Conservation (phyloP, 1,284 basidiomycete genomes). For the Cutaneotrichosporon curvatum region DNA sequence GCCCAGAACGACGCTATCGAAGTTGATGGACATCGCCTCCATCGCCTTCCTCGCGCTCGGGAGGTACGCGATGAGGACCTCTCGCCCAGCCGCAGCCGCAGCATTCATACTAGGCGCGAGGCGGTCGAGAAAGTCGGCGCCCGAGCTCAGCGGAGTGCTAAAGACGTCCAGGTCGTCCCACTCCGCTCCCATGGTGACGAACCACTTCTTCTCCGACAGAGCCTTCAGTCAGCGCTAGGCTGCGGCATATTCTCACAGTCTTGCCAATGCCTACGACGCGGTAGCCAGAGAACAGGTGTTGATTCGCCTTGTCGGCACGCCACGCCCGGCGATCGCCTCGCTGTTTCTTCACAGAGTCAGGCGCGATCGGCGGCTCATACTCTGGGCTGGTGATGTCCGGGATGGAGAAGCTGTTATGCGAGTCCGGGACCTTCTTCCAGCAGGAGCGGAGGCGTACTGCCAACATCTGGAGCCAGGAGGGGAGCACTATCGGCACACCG, state of each 20-base stretch:
- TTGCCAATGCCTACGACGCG: conserved; percentile 24
- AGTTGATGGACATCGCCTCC: conserved; percentile 17
- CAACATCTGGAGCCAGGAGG: conserved; percentile 25
- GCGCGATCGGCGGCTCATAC: conserved; percentile 18
- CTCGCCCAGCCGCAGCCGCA: conserved; percentile 6
- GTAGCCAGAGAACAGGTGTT: conserved; percentile 28
- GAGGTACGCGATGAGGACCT: conserved; percentile 22
- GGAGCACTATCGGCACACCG: conserved; percentile 31
- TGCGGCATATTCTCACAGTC: conserved; percentile 7
- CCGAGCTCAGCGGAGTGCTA: conserved; percentile 10
- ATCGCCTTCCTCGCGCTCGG: conserved; percentile 19
- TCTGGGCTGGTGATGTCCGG: conserved; percentile 19
- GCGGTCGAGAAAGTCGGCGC: conserved; percentile 20
- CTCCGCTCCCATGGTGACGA: conserved; percentile 32
- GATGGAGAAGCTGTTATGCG: conserved; percentile 31
- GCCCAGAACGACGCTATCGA: conserved; percentile 11
- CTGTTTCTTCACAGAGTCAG: conserved; percentile 6
- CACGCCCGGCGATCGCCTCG: conserved; percentile 13
- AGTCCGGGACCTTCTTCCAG: conserved; percentile 37
- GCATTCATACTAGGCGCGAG: conserved; percentile 17
- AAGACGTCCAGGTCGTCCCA: conserved; percentile 31
- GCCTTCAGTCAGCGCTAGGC: conserved; percentile 1
- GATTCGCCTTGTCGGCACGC: conserved; percentile 22
- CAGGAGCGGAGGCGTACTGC: conserved; percentile 16
- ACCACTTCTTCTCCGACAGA: conserved; percentile 24